A percentile compares a stretch with the other conserved stretches of the same genome.
These are phyloP conservation scores for Russula vinacea DNA, from an alignment of 768 basidiomycete species.

Conservation along the genomic window DNA sequence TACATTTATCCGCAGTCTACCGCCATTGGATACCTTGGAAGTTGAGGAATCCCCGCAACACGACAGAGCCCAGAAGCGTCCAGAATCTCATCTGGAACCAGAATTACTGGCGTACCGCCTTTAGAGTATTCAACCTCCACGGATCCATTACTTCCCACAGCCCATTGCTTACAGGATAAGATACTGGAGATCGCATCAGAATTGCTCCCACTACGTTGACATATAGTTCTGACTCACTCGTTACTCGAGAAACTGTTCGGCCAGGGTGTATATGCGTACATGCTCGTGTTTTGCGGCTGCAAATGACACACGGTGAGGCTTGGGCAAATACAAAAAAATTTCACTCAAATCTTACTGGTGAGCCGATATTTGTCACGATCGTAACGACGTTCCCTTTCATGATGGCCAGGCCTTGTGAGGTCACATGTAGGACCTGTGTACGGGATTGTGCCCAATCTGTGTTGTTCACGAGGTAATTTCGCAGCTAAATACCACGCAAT, in stretches of 20 bases:
- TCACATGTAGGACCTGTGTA: slow-evolving; percentile 50
- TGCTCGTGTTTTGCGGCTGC: slow-evolving; percentile 55
- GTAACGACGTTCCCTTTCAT: slow-evolving; percentile 62
- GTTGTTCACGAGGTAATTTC: slow-evolving; percentile 58
- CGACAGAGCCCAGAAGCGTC: slow-evolving; percentile 41
- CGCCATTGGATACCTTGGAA: background rate
- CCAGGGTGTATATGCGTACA: slow-evolving; percentile 59
- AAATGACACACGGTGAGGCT: slow-evolving; percentile 6
- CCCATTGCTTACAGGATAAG: slow-evolving; percentile 63
- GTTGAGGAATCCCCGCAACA: background rate
- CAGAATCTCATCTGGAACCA: slow-evolving; percentile 44
- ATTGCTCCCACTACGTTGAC: background rate
- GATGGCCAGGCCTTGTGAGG: slow-evolving; percentile 54
- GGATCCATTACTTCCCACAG: slow-evolving; percentile 62
- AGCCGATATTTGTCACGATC: slow-evolving; percentile 69
- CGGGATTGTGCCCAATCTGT: slow-evolving; percentile 51
- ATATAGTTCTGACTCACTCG: slow-evolving; percentile 48
- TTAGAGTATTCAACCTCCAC: slow-evolving; percentile 59
- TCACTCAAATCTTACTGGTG: slow-evolving; percentile 49
- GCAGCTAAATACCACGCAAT: slow-evolving; percentile 42
- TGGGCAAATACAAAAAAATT: background rate
- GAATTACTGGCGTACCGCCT: slow-evolving; percentile 59
- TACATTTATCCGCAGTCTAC: background rate
- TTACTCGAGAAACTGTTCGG: slow-evolving; percentile 46
- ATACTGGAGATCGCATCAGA: slow-evolving; percentile 43